These are phyloP conservation scores for Akebia trifoliata DNA, from an alignment of 164 flowering plant genomes.

Conservation along the genomic window DNA sequence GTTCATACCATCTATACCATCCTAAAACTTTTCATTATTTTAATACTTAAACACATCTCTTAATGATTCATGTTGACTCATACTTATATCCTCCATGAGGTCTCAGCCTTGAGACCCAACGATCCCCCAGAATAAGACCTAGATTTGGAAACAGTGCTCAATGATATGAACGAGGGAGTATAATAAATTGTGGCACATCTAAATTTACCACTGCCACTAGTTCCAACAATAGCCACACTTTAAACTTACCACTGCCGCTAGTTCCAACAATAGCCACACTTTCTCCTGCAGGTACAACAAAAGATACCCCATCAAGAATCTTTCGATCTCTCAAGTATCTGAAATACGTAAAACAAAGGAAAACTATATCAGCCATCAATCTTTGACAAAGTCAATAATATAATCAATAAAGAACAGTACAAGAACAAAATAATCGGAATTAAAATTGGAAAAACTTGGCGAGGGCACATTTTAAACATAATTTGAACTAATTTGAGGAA, in stretches of 20 bases:
- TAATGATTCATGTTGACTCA: too few species aligned
- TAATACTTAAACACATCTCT: too few species aligned
- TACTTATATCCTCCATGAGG: too few species aligned
- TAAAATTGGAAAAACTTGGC: background rate
- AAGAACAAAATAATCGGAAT: background rate
- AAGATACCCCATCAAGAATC: constrained; percentile 93
- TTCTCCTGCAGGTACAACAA: constrained; percentile 81
- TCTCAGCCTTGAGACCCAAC: too few species aligned
- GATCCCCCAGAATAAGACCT: too few species aligned
- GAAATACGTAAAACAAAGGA: constrained; percentile 11
- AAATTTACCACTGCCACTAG: constrained; percentile 96
- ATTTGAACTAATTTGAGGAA: background rate
- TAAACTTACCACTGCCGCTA: constrained; percentile 93
- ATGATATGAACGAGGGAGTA: too few species aligned
- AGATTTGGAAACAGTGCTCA: too few species aligned
- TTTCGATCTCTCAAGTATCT: constrained; percentile 85
- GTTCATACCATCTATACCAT: too few species aligned
- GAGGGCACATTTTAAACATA: background rate
- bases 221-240: constrained; percentile 99
- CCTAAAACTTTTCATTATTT: too few species aligned
- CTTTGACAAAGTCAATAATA: background rate
- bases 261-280: constrained; percentile 99
- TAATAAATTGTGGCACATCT: too few species aligned
- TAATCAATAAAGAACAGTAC: background rate
- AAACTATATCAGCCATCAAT: constrained; percentile 3